Base-by-base conservation (phyloP, 371 early-diverging fungal genomes). In the Syncephalis fuscata region DNA sequence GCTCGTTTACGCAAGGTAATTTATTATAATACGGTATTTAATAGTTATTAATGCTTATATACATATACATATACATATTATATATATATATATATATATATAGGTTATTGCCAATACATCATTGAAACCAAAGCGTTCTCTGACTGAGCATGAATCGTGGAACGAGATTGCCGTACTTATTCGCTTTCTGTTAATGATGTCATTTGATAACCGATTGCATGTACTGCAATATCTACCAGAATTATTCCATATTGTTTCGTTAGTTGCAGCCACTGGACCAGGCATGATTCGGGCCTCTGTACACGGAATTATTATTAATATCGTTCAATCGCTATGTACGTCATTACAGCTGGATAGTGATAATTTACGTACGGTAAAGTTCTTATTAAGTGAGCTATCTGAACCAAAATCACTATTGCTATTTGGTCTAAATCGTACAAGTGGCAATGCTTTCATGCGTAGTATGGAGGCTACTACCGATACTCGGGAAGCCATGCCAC, bases 221-320 rank as follows among this genome's bases (percentile, higher is more conserved):
- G 82, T 84, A 14, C 74, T 73, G 40, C 72, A 76, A 45, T 88
- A 80, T 60, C 68, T 89, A 16, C 86, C 92, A 3, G 92, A 94
- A 54, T 63, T 92, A 7, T 84, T 85, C 49, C 85, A 90, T 52
- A 70, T 88, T 43, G 74, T 88, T 0, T 76, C 84, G 3, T 62
- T 91, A 43, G 62, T 92, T 22, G 78, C 84, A 1, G 91, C 88
- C 32, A 70, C 84, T 1, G 95, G 92, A 0, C 75, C 88, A 0
- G 81, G 88, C 1, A 60, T 85, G 19, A 78, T 91, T 44, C 77
- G 92, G 1, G 71, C 85, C 0, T 81, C 91, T n/a, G 74, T 92
- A 5, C 92, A 92, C 57, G 92, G 91, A 2, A 73, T 90, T 32
- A 79, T 90, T 3, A 73, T 90, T 51, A 92, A 94, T 51, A 70